A percentile compares a stretch with the other conserved stretches of the same genome.
Evolutionary conservation across 768 basidiomycete genomes (phyloP).

Genomic region (Lyophyllum shimeji): DNA sequence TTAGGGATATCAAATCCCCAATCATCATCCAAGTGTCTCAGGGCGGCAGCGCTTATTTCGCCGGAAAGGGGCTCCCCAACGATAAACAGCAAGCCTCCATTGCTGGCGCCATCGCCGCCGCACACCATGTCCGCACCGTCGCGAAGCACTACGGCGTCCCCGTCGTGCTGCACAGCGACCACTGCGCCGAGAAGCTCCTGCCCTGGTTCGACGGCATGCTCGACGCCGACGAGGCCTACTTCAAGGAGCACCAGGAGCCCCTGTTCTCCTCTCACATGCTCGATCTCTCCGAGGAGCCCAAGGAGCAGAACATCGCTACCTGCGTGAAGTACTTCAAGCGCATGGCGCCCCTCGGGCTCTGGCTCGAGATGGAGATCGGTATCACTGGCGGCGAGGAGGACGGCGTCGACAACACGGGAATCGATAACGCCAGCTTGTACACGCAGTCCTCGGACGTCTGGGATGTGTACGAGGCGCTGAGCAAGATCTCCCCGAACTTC

Average conservation of each 20-base stretch:
- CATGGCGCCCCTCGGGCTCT: conserved; percentile 88
- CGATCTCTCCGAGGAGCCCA: conserved; percentile 90
- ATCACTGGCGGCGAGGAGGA: conserved; percentile 99
- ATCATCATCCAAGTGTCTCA: conserved; percentile 98
- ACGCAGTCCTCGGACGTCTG: conserved; percentile 97
- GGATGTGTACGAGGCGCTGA: conserved; percentile 86
- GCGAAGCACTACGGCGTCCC: conserved; percentile 93
- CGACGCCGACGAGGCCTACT: conserved; percentile 91
- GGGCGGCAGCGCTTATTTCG: conserved; percentile 94
- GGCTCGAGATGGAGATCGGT: conserved; percentile 99
- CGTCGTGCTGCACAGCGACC: conserved; percentile 96
- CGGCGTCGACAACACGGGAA: conserved; percentile 95
- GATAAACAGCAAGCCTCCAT: conserved; percentile 95
- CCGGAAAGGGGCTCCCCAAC: conserved; percentile 94
- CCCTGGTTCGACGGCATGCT: conserved; percentile 99
- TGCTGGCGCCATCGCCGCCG: conserved; percentile 88
- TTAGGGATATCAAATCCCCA: conserved; percentile 91
- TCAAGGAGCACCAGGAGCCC: conserved; percentile 81
- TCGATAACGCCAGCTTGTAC: conserved; percentile 93
- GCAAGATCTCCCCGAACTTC: conserved; percentile 87
- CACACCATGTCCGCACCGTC: conserved; percentile 86
- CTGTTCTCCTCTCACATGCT: conserved; percentile 99
- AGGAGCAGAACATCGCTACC: conserved; percentile 91
- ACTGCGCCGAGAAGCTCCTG: conserved; percentile 97
- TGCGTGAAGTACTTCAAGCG: conserved; percentile 95